A percentile compares a stretch with the other conserved stretches of the same genome.
These are phyloP conservation scores for Barnettozyma hawaiiensis DNA, from an alignment of 1,139 yeast genomes.

Conservation along the genomic window DNA sequence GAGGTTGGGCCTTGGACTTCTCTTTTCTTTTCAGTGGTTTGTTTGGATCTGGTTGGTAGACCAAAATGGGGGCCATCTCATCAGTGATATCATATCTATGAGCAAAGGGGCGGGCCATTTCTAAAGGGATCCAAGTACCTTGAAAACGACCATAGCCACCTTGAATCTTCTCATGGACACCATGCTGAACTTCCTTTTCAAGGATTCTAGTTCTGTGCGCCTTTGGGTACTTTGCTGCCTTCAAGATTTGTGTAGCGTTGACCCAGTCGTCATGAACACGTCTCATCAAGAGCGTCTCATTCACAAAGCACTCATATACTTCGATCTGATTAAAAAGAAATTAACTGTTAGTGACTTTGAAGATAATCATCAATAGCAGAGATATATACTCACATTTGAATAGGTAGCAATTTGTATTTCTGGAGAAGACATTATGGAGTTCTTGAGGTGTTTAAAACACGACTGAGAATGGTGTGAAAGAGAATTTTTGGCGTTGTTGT, in stretches of 20 bases:
- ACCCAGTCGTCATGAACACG: constrained; percentile 77
- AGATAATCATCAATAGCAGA: too few relatives aligned
- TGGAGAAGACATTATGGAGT: background rate
- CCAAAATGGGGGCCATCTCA: constrained; percentile 50
- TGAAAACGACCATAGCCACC: constrained; percentile 97
- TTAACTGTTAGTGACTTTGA: background rate
- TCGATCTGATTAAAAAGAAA: constrained; percentile 31
- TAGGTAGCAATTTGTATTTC: constrained; percentile 23
- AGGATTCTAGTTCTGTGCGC: constrained; percentile 87
- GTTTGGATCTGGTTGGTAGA: constrained; percentile 43
- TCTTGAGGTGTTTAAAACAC: background rate
- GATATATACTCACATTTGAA: constrained; percentile 21
- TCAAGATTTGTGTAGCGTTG: constrained; percentile 92
- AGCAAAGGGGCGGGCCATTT: constrained; percentile 48
- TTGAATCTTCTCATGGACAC: constrained; percentile 86
- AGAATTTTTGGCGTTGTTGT: too few relatives aligned
- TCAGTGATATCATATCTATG: constrained; percentile 48
- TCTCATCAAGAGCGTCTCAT: constrained; percentile 63
- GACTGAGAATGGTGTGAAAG: too few relatives aligned
- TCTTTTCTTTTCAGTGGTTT: constrained; percentile 45
- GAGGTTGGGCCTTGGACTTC: constrained; percentile 28
- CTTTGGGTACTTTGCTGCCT: constrained; percentile 91
- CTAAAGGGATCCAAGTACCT: constrained; percentile 88
- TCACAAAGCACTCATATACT: constrained; percentile 54
- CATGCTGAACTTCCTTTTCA: constrained; percentile 85